phyloP scores from a whole-genome alignment of 2,329 filamentous ascomycete species.

The Hortaea sp. region DNA sequence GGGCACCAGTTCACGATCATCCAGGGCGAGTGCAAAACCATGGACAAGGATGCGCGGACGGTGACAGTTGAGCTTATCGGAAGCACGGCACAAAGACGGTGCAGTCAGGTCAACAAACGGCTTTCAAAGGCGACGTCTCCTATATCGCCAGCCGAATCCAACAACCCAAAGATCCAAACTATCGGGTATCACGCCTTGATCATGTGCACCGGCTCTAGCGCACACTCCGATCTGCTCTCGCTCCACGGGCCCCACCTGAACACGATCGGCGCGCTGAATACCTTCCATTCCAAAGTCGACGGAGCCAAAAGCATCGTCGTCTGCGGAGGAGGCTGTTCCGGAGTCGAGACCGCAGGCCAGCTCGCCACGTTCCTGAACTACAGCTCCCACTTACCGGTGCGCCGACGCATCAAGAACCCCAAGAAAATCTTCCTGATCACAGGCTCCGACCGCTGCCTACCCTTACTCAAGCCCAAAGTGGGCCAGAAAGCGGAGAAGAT shows the following conservation, averaged over 20 bases:
- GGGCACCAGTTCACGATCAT: constrained; percentile 22
- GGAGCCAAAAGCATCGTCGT: constrained; percentile 26
- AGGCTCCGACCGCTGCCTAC: constrained; percentile 21
- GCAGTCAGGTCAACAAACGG: constrained; percentile 5
- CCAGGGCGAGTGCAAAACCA: constrained; percentile 22
- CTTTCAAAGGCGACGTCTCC: constrained; percentile 2
- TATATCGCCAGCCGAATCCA: background rate
- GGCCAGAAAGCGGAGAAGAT: constrained; percentile 19
- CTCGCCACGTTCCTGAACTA: constrained; percentile 25
- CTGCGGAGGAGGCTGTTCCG: constrained; percentile 27
- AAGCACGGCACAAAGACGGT: constrained; percentile 11
- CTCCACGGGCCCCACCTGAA: constrained; percentile 25
- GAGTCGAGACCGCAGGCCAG: constrained; percentile 30
- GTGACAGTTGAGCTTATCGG: constrained; percentile 18
- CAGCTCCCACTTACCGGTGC: constrained; percentile 9
- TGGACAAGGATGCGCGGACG: constrained; percentile 19
- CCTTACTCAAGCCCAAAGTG: constrained; percentile 12
- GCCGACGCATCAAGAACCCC: constrained; percentile 3
- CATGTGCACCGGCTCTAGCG: constrained; percentile 28
- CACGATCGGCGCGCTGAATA: constrained; percentile 24
- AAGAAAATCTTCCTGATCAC: constrained; percentile 26
- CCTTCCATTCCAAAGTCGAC: constrained; percentile 20
- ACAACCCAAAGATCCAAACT: constrained; percentile 10
- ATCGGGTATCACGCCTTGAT: constrained; percentile 28
- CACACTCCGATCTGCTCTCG: constrained; percentile 25